These are phyloP conservation scores for Aspergillus costaricaensis DNA, from an alignment of 2,329 filamentous ascomycete species.

Conservation along the genomic window DNA sequence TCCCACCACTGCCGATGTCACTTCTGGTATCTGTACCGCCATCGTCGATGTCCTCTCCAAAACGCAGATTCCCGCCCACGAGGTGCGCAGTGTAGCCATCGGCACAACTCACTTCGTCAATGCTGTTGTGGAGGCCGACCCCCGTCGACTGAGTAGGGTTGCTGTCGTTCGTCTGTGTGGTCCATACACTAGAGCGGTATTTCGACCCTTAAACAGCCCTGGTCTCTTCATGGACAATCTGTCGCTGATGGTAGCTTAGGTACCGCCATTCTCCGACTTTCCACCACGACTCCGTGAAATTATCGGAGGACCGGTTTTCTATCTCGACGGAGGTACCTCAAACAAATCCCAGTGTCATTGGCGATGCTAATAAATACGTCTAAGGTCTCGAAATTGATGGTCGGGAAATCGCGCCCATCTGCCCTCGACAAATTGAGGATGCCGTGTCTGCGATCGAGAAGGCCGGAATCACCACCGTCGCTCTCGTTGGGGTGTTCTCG, in stretches of 20 bases:
- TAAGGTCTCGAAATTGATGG: slow-evolving; percentile 48
- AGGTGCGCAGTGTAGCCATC: slow-evolving; percentile 51
- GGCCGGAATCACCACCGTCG: slow-evolving; percentile 49
- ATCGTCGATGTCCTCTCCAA: slow-evolving; percentile 39
- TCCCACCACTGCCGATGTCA: slow-evolving; percentile 45
- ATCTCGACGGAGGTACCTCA: slow-evolving; percentile 47
- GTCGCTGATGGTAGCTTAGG: not conserved
- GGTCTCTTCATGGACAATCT: not conserved
- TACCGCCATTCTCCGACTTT: slow-evolving; percentile 47
- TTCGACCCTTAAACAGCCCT: slow-evolving; percentile 35
- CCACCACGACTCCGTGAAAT: slow-evolving; percentile 48
- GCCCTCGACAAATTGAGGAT: slow-evolving; percentile 19
- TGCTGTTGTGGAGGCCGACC: slow-evolving; percentile 54
- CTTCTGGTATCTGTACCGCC: slow-evolving; percentile 43
- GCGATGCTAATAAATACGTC: not conserved
- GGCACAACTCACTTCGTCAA: slow-evolving; percentile 58
- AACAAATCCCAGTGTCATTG: not conserved
- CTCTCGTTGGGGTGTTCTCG: slow-evolving; percentile 60
- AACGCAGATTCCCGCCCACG: slow-evolving; percentile 32
- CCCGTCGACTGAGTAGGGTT: slow-evolving; percentile 52
- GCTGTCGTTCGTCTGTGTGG: slow-evolving; percentile 55
- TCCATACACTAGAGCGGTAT: slow-evolving; percentile 50
- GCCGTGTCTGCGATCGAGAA: slow-evolving; percentile 46
- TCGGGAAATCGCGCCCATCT: slow-evolving; percentile 15
- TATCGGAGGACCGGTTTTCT: slow-evolving; percentile 50